Conservation (phyloP, 495 filamentous ascomycete species). For the Podospora anserina region DNA sequence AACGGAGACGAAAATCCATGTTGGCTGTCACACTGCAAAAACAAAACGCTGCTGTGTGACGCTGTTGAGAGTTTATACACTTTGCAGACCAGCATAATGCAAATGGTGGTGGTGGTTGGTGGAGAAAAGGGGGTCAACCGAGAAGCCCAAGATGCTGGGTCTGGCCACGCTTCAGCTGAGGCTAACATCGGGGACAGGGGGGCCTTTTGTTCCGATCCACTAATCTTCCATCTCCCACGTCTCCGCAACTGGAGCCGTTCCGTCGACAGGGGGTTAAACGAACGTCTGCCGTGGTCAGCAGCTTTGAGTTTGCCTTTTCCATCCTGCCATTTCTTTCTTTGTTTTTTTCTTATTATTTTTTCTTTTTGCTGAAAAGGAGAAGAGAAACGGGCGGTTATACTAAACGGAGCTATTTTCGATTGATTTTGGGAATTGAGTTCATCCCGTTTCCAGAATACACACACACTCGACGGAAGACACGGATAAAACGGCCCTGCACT, state of each 20-base stretch:
- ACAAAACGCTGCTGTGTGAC: neutral
- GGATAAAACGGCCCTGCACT: neutral
- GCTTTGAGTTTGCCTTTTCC: neutral
- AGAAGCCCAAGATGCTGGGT: neutral
- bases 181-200: neutral
- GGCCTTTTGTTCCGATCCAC: neutral
- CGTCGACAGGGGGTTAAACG: neutral
- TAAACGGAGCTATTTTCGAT: neutral
- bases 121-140: neutral
- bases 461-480: neutral
- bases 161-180: neutral
- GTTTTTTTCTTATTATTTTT: neutral
- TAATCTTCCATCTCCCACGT: neutral
- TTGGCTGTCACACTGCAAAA: neutral
- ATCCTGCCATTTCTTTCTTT: neutral
- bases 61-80: neutral
- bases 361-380: neutral
- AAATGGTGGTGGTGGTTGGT: conserved; percentile 1
- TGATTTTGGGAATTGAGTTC: neutral
- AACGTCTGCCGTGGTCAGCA: neutral
- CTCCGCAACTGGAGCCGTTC: neutral
- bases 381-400: neutral
- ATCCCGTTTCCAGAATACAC: neutral
- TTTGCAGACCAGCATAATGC: too few species aligned
- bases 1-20: neutral